A percentile compares a stretch with the other conserved stretches of the same genome.
phyloP scores from a whole-genome alignment of 1,139 yeast species.

The Waltiozyma sp. region DNA sequence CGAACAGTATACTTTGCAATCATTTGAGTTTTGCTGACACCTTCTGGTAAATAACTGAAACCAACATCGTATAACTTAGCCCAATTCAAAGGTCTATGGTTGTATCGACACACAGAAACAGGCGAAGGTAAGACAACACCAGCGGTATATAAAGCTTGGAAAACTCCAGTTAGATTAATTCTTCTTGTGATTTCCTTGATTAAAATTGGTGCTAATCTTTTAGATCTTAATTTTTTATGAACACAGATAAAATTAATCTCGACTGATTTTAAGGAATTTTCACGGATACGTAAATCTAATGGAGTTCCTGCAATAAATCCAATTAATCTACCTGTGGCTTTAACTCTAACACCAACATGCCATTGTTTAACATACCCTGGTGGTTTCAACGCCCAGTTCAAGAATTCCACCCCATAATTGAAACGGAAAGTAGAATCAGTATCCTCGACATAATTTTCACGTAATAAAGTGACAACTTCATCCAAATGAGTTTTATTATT shows the following conservation, averaged over 20 bases:
- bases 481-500: constrained; percentile 39
- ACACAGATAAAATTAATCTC: constrained; percentile 92
- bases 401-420: constrained; percentile 72
- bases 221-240: constrained; percentile 87
- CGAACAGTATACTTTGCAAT: constrained; percentile 71
- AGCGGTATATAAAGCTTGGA: constrained; percentile 96
- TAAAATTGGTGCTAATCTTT: constrained; percentile 86
- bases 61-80: constrained; percentile 81
- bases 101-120: constrained; percentile 79
- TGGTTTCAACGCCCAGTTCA: constrained; percentile 88
- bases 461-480: constrained; percentile 69
- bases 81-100: constrained; percentile 94
- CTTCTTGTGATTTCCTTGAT: constrained; percentile 92
- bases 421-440: constrained; percentile 86
- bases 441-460: constrained; percentile 91
- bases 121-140: constrained; percentile 91
- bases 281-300: constrained; percentile 52
- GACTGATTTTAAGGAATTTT: constrained; percentile 49
- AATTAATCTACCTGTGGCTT: constrained; percentile 61
- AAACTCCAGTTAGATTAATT: constrained; percentile 69
- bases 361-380: constrained; percentile 90
- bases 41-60: constrained; percentile 69
- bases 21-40: constrained; percentile 71
- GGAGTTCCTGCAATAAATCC: constrained; percentile 94
- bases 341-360: constrained; percentile 91